These are phyloP conservation scores for Emergomyces africanus DNA, from an alignment of 2,329 filamentous ascomycete species.

Conservation along the genomic window DNA sequence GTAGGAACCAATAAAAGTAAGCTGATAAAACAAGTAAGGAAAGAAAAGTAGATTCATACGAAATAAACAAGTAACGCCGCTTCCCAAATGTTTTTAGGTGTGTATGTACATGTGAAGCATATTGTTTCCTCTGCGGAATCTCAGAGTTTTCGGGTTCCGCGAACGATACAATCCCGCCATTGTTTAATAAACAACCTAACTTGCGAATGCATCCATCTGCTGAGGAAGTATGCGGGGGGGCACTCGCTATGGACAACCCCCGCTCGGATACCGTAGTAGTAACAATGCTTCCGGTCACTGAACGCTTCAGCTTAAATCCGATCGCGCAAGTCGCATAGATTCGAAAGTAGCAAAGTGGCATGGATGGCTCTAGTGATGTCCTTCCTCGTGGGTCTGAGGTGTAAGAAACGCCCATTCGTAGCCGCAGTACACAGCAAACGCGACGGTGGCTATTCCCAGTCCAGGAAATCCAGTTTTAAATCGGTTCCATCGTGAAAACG, in stretches of 20 bases:
- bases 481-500: conserved; percentile 77
- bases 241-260: background rate
- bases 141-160: background rate
- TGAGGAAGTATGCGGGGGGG: background rate
- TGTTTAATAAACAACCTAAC: background rate
- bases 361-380: conserved; percentile 41
- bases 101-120: conserved; percentile 2
- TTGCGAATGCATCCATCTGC: background rate
- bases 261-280: background rate
- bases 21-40: background rate
- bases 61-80: conserved; percentile 1
- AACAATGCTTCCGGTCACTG: background rate
- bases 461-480: conserved; percentile 81
- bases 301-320: background rate
- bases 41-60: background rate
- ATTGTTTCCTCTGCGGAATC: background rate
- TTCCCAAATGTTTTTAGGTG: background rate
- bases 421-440: conserved; percentile 77
- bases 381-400: conserved; percentile 48
- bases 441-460: conserved; percentile 80
- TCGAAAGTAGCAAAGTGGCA: background rate
- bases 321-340: background rate
- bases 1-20: background rate
- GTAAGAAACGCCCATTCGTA: conserved; percentile 82
- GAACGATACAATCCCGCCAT: background rate